These are phyloP conservation scores for Metarhizium guizhouense DNA, from an alignment of 2,329 filamentous ascomycete genomes.

Conservation along the genomic window DNA sequence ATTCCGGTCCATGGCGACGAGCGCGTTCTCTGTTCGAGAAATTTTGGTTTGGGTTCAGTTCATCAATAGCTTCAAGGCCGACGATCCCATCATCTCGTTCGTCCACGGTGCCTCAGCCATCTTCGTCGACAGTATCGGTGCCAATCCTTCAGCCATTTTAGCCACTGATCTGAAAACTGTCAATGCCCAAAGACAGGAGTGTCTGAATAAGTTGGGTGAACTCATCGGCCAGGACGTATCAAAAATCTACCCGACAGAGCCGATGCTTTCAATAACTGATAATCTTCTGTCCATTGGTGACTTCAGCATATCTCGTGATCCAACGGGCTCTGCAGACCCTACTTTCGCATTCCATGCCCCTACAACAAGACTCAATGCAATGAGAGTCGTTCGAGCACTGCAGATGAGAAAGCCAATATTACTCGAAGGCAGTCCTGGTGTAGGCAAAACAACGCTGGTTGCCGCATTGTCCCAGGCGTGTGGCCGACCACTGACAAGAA, in stretches of 20 bases:
- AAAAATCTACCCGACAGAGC: conserved; percentile 54
- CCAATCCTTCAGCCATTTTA: conserved; percentile 84
- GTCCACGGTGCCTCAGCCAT: conserved; percentile 91
- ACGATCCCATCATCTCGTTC: conserved; percentile 36
- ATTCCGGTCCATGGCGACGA: conserved; percentile 66
- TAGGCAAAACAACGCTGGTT: conserved; percentile 93
- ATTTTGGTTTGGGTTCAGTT: conserved; percentile 91
- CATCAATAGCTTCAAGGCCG: conserved; percentile 57
- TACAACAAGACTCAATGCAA: conserved; percentile 81
- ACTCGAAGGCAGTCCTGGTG: conserved; percentile 93
- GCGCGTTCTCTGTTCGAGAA: conserved; percentile 83
- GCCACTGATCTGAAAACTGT: conserved; percentile 63
- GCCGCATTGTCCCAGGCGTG: conserved; percentile 73
- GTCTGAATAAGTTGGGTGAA: conserved; percentile 61
- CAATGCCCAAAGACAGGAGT: conserved; percentile 60
- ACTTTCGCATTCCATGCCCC: conserved; percentile 68
- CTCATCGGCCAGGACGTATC: conserved; percentile 56
- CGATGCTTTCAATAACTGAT: conserved; percentile 46
- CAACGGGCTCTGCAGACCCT: conserved; percentile 28
- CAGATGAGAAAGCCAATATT: conserved; percentile 87
- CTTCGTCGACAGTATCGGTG: conserved; percentile 89
- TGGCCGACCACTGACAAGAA: conserved; percentile 76
- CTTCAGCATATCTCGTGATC: conserved; percentile 54
- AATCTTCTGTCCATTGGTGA: conserved; percentile 56
- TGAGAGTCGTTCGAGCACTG: conserved; percentile 82